Conservation (phyloP, 75 land plant species). For the Sequoia sempervirens region DNA sequence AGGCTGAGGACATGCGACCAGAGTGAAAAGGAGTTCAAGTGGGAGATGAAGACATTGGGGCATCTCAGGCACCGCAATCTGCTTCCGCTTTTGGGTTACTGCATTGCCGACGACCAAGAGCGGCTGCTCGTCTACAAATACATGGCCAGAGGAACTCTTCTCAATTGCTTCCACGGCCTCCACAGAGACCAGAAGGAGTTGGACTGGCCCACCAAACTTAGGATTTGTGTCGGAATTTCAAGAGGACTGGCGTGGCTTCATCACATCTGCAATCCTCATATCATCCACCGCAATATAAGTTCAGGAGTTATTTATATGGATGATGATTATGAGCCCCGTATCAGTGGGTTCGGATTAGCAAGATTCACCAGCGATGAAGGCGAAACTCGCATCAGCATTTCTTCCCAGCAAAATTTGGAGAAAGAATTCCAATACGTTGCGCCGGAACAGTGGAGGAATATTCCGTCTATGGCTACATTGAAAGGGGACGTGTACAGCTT, state of each 20-base stretch:
- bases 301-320: slow-evolving; percentile 64
- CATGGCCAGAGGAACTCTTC: too few species aligned
- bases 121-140: too few species aligned
- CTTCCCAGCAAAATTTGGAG: too few species aligned
- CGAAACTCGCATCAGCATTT: too few species aligned
- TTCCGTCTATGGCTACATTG: slow-evolving; percentile 80
- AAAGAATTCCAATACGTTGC: slow-evolving; percentile 75
- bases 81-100: too few species aligned
- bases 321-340: slow-evolving; percentile 69
- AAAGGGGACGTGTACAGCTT: slow-evolving; percentile 95
- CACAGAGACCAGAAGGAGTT: slow-evolving; percentile 17
- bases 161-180: not conserved
- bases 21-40: too few species aligned
- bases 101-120: too few species aligned
- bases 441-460: slow-evolving; percentile 71
- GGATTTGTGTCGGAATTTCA: slow-evolving; percentile 71
- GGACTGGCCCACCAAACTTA: slow-evolving; percentile 75
- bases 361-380: slow-evolving; percentile 78
- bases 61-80: too few species aligned
- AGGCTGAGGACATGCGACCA: too few species aligned
- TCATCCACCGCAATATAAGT: slow-evolving; percentile 83
- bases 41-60: too few species aligned
- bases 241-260: slow-evolving; percentile 89
- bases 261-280: slow-evolving; percentile 84
- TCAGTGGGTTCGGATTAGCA: slow-evolving; percentile 94